Percentiles rank a stretch among this genome's conserved stretches.
phyloP scores from a whole-genome alignment of 2,329 filamentous ascomycete genomes.

The Fusarium buharicum region DNA sequence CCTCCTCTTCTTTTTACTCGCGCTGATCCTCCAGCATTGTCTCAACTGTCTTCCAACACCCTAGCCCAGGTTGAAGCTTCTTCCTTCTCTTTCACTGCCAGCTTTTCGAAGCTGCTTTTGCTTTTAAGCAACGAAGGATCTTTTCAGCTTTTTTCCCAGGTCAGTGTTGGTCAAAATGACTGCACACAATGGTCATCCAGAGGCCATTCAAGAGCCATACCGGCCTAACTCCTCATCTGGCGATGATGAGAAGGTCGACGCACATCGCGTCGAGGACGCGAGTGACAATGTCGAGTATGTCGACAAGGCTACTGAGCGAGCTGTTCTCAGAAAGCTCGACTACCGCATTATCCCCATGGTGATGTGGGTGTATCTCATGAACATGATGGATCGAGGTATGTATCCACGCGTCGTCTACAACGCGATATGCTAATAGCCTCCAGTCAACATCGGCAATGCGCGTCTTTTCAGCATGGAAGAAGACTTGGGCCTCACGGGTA shows the following conservation, averaged over 20 bases:
- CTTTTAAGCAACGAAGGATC: neutral
- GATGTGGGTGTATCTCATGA: conserved; percentile 50
- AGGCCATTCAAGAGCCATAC: conserved; percentile 2
- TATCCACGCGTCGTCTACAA: fast-evolving
- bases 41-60: neutral
- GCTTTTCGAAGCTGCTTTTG: neutral
- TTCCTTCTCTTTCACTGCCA: neutral
- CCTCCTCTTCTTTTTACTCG: neutral
- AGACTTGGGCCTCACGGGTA: conserved; percentile 64
- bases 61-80: neutral
- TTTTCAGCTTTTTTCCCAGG: neutral
- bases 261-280: conserved; percentile 30
- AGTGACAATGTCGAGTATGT: conserved; percentile 32
- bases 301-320: conserved; percentile 34
- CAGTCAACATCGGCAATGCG: conserved; percentile 76
- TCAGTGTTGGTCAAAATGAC: conserved; percentile 13
- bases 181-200: conserved; percentile 8
- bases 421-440: conserved; percentile 42
- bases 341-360: conserved; percentile 48
- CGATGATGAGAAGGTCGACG: conserved; percentile 12
- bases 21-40: conserved; percentile 6
- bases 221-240: conserved; percentile 30
- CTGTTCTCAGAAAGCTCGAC: conserved; percentile 46
- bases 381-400: conserved; percentile 50
- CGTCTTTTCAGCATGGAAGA: conserved; percentile 59